phyloP scores from a whole-genome alignment of 2,329 filamentous ascomycete genomes.

The Sphaceloma murrayae region DNA sequence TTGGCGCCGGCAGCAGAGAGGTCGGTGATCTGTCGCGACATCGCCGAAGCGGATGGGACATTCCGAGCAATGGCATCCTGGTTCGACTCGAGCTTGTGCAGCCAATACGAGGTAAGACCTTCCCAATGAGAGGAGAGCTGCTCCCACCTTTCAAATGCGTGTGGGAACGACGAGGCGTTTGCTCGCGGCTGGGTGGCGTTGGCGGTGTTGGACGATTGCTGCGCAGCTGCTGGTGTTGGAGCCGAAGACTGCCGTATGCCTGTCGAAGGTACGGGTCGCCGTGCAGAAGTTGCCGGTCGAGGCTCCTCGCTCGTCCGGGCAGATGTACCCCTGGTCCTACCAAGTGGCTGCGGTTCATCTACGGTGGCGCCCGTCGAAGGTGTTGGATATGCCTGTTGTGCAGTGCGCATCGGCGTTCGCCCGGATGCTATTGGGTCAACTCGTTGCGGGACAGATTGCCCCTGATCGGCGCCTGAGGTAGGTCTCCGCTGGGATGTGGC shows the following conservation, averaged over 20 bases:
- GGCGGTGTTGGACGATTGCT: conserved; percentile 5
- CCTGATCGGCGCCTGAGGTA: background rate
- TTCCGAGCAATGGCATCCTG: conserved; percentile 74
- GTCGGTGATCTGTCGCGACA: conserved; percentile 90
- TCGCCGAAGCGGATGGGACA: conserved; percentile 67
- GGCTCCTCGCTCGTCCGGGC: conserved; percentile 6
- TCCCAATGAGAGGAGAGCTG: conserved; percentile 97
- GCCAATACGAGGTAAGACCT: conserved; percentile 94
- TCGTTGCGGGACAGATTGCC: conserved; percentile 2
- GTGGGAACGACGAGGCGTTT: conserved; percentile 67
- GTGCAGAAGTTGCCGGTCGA: conserved; percentile 6
- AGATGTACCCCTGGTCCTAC: conserved; percentile 4
- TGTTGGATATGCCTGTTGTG: conserved; percentile 12
- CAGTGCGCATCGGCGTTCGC: conserved; percentile 6
- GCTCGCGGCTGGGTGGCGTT: conserved; percentile 19
- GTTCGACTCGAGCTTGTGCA: conserved; percentile 83
- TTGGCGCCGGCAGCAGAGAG: conserved; percentile 96
- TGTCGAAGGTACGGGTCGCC: background rate
- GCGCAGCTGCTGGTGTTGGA: conserved; percentile 1
- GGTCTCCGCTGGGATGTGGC: conserved; percentile 6
- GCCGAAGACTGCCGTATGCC: conserved; percentile 17
- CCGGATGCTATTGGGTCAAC: background rate
- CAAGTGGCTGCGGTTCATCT: conserved; percentile 10
- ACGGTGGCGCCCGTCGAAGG: conserved; percentile 6
- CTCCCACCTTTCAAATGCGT: conserved; percentile 97